phyloP scores from a whole-genome alignment of 208 protist genomes.

The Leishmania arabica region DNA sequence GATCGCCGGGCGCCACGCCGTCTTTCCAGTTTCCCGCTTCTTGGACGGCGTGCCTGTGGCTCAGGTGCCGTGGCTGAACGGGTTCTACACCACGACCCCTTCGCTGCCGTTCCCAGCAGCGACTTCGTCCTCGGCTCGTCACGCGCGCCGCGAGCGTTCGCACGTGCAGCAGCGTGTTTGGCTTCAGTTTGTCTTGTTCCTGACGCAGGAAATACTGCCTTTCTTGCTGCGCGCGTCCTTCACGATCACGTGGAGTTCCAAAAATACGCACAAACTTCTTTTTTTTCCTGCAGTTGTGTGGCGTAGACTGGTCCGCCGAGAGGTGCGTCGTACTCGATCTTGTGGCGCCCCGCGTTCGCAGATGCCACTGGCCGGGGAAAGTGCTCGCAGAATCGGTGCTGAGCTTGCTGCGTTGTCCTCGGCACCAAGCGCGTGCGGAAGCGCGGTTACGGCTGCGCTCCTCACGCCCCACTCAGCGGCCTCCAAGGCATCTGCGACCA shows the following conservation, averaged over 20 bases:
- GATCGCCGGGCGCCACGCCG: conserved; percentile 37
- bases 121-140: conserved; percentile 10
- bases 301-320: conserved; percentile 43
- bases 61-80: conserved; percentile 62
- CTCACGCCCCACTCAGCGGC: background rate
- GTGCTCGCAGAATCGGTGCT: background rate
- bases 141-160: conserved; percentile 39
- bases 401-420: background rate
- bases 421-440: background rate
- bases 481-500: background rate
- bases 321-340: conserved; percentile 31
- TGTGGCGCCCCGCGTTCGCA: background rate
- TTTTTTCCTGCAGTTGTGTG: conserved; percentile 64
- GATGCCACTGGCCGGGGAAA: background rate
- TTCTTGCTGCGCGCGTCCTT: conserved; percentile 57
- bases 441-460: background rate
- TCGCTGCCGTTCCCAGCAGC: conserved; percentile 7
- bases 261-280: conserved; percentile 44
- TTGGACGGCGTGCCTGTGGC: conserved; percentile 56
- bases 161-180: conserved; percentile 71
- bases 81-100: conserved; percentile 40
- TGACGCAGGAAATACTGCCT: conserved; percentile 70
- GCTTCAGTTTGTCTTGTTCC: conserved; percentile 67
- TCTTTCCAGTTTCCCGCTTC: conserved; percentile 53
- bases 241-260: conserved; percentile 62